These are phyloP conservation scores for Acacia pycnantha DNA, from an alignment of 331 rosid species.

Conservation along the genomic window DNA sequence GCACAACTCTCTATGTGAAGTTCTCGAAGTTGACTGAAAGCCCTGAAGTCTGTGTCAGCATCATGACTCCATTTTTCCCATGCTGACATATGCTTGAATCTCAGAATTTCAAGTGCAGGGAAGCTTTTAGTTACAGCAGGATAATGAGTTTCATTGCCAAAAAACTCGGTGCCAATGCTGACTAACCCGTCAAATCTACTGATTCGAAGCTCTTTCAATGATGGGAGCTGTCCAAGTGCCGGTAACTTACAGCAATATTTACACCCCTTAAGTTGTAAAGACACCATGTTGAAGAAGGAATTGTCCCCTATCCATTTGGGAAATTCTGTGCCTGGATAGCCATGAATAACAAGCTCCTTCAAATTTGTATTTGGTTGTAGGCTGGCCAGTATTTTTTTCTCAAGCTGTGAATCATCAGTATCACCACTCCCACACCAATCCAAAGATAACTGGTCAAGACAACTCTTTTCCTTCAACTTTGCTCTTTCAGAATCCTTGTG, in stretches of 20 bases:
- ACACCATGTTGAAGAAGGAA: slow-evolving; percentile 14
- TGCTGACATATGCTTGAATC: slow-evolving; percentile 27
- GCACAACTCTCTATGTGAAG: slow-evolving; percentile 35
- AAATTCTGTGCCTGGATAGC: slow-evolving; percentile 41
- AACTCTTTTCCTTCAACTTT: slow-evolving; percentile 35
- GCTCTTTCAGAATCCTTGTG: slow-evolving; percentile 28
- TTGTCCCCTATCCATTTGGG: slow-evolving; percentile 36
- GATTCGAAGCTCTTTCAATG: slow-evolving; percentile 33
- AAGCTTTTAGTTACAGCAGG: slow-evolving; percentile 5
- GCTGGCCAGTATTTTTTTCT: slow-evolving; percentile 28
- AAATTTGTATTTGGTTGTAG: slow-evolving; percentile 35
- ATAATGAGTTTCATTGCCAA: slow-evolving; percentile 9
- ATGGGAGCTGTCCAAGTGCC: slow-evolving; percentile 39
- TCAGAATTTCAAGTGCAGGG: slow-evolving; percentile 35
- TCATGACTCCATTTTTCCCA: slow-evolving; percentile 36
- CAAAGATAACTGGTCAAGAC: slow-evolving; percentile 27
- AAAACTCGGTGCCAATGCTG: slow-evolving; percentile 30
- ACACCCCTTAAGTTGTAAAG: slow-evolving; percentile 29
- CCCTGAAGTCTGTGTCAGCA: background rate
- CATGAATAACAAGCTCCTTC: slow-evolving; percentile 30
- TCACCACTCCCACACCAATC: slow-evolving; percentile 36
- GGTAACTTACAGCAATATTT: slow-evolving; percentile 39
- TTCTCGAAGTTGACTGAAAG: slow-evolving; percentile 27
- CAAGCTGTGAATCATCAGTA: slow-evolving; percentile 29
- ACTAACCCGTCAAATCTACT: slow-evolving; percentile 29